These are phyloP conservation scores for Lasiodiplodia theobromae DNA, from an alignment of 2,329 filamentous ascomycete species.

Conservation along the genomic window DNA sequence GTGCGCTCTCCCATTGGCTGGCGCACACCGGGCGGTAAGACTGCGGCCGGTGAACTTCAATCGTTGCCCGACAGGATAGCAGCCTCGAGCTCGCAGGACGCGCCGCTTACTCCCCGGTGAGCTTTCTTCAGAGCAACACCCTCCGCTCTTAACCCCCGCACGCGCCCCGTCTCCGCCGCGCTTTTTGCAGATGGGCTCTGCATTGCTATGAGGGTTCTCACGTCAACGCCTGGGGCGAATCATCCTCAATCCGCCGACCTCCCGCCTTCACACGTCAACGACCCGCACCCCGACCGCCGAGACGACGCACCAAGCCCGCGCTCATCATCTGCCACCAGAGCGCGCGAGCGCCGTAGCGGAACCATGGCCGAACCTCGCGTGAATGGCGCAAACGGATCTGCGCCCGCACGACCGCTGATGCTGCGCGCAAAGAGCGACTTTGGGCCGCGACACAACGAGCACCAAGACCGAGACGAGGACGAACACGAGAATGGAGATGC, in stretches of 20 bases:
- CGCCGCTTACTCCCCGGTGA: conserved; percentile 14
- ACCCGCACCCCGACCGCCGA: conserved; percentile 6
- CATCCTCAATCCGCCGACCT: conserved; percentile 12
- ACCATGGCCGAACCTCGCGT: conserved; percentile 18
- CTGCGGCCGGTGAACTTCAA: conserved; percentile 1
- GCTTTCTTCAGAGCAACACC: conserved; percentile 1
- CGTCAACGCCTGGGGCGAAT: conserved; percentile 21
- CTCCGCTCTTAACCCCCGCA: not conserved
- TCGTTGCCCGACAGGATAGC: not conserved
- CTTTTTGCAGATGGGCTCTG: conserved; percentile 18
- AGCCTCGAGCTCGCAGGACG: conserved; percentile 6
- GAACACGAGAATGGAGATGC: conserved; percentile 53
- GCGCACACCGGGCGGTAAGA: conserved; percentile 17
- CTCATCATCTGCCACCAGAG: conserved; percentile 22
- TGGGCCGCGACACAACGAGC: conserved; percentile 48
- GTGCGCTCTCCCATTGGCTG: conserved; percentile 15
- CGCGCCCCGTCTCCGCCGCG: conserved; percentile 4
- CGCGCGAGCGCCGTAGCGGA: conserved; percentile 19
- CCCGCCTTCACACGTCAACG: not conserved
- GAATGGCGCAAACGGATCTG: conserved; percentile 19
- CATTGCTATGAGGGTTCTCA: conserved; percentile 29
- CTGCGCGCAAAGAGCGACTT: conserved; percentile 62
- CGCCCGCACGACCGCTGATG: conserved; percentile 42
- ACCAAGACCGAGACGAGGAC: conserved; percentile 45
- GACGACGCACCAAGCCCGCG: conserved; percentile 19